A percentile compares a stretch with the other conserved stretches of the same genome.
Conservation (phyloP, 345 rosid species). For the Bruguiera parviflora region DNA sequence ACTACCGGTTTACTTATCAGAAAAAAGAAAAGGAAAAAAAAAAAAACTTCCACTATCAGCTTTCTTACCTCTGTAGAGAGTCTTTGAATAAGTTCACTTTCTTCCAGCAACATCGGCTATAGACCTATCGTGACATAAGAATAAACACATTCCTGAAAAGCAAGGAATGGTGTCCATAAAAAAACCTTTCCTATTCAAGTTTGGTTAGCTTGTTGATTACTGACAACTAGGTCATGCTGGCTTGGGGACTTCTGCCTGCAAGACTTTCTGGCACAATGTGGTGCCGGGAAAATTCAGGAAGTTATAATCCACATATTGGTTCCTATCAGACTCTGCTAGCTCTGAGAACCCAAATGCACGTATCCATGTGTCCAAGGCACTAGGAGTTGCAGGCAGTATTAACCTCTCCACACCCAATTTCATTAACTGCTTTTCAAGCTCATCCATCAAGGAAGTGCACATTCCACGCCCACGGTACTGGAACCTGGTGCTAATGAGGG, state of each 20-base stretch:
- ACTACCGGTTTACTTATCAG: too few species aligned
- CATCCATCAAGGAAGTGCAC: slow-evolving; percentile 23
- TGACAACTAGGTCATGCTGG: not conserved
- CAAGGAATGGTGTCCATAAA: too few species aligned
- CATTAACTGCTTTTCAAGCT: slow-evolving; percentile 27
- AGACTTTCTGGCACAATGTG: slow-evolving; percentile 39
- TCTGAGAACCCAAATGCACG: slow-evolving; percentile 41
- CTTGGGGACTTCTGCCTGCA: slow-evolving; percentile 1
- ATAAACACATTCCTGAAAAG: too few species aligned
- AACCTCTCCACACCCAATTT: slow-evolving; percentile 41
- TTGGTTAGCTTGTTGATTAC: not conserved
- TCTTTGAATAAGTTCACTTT: too few species aligned
- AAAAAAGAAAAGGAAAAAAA: too few species aligned
- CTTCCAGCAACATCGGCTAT: too few species aligned
- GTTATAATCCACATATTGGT: slow-evolving; percentile 18
- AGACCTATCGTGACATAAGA: too few species aligned
- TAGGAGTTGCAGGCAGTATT: slow-evolving; percentile 38
- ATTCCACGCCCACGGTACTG: slow-evolving; percentile 22
- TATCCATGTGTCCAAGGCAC: slow-evolving; percentile 39
- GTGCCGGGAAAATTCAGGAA: slow-evolving; percentile 41
- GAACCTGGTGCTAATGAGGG: slow-evolving; percentile 25
- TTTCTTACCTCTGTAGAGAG: too few species aligned
- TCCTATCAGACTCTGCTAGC: slow-evolving; percentile 25
- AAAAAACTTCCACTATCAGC: too few species aligned
- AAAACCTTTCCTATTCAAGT: not conserved